Base-by-base conservation (phyloP, 2,329 filamentous ascomycete genomes). In the Trichophyton benhamiae region DNA sequence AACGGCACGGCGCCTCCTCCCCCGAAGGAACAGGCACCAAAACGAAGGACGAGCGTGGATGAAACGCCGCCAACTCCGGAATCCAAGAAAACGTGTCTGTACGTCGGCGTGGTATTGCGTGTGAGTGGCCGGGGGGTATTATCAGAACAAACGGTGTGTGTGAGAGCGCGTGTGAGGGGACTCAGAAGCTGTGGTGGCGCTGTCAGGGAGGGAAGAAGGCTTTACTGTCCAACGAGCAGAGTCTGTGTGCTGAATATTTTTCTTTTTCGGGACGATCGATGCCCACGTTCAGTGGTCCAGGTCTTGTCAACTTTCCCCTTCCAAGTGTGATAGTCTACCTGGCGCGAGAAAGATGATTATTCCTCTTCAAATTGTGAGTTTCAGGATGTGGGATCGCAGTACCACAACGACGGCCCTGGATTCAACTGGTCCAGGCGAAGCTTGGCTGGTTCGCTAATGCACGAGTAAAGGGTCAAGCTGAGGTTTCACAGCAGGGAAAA, bases 271-370 rank as follows among this genome's bases (percentile, higher is more conserved):
- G 63, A 61, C 63, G 63, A 65, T 64, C 63, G 62, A 63, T 60
- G 61, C 61, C 60, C 64, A 64, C 64, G 64, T 65, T 64, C 60
- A 63, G 41, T 33, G 33, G 33, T 60, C 44, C 53, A 59, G 60
- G 17, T 48, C 53, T 55, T 25, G 53, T 22, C 27, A 38, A 59
- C 33, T 59, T 25, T n/a, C 20, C 42, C 57, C 38, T 17, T 41
- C 33, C 8, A 42, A 20, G 30, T 36, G 36, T 36, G 53, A 17
- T 57, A 36, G 53, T 33, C 27, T 9, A 2, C 17, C 30, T 11
- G 53, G 53, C 8, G 53, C 15, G n/a, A 38, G 53, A 20, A 57
- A 15, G 20, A 11, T 41, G 53, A 36, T 38, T 17, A 25, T 36
- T 27, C 7, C 20, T 57, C 15, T 36, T 22, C 2, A 20, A n/a